Conservation (phyloP, 352 stramenopile genomes). For the Globisporangium cylindrosporum region DNA sequence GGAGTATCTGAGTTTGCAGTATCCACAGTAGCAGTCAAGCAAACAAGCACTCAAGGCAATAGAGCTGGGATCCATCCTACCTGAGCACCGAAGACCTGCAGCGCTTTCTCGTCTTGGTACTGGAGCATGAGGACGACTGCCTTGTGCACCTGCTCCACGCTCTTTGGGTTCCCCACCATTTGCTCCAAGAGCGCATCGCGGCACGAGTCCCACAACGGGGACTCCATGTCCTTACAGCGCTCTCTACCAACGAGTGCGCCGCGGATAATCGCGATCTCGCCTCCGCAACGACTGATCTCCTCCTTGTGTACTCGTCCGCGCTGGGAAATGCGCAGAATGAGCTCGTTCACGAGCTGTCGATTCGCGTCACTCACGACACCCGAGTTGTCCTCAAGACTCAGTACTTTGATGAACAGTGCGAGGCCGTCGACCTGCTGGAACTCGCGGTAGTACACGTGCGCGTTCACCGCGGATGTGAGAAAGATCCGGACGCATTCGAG, state of each 20-base stretch:
- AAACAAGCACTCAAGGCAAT: background rate
- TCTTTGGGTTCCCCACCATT: slow-evolving; percentile 42
- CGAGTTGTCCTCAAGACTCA: slow-evolving; percentile 21
- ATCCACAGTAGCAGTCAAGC: background rate
- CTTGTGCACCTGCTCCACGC: slow-evolving; percentile 24
- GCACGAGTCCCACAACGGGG: slow-evolving; percentile 29
- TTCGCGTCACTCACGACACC: slow-evolving; percentile 16
- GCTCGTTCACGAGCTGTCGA: slow-evolving; percentile 30
- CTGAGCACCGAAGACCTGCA: slow-evolving; percentile 58
- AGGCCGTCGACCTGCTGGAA: slow-evolving; percentile 58
- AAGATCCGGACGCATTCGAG: slow-evolving; percentile 51
- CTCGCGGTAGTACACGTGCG: slow-evolving; percentile 39
- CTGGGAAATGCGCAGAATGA: slow-evolving; percentile 44
- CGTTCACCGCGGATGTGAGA: slow-evolving; percentile 29
- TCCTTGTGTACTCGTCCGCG: slow-evolving; percentile 38
- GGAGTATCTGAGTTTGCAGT: slow-evolving; percentile 34
- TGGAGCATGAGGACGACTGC: slow-evolving; percentile 47
- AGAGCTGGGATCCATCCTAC: slow-evolving; percentile 12
- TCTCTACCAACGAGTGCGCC: slow-evolving; percentile 27
- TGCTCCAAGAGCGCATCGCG: slow-evolving; percentile 54
- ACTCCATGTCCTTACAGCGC: slow-evolving; percentile 9
- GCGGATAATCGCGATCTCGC: slow-evolving; percentile 43
- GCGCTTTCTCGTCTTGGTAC: slow-evolving; percentile 23
- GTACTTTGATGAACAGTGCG: slow-evolving; percentile 36
- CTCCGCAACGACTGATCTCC: slow-evolving; percentile 40